Evolutionary conservation across 352 stramenopile species (phyloP).

Genomic region (Lagenidium sp.): DNA sequence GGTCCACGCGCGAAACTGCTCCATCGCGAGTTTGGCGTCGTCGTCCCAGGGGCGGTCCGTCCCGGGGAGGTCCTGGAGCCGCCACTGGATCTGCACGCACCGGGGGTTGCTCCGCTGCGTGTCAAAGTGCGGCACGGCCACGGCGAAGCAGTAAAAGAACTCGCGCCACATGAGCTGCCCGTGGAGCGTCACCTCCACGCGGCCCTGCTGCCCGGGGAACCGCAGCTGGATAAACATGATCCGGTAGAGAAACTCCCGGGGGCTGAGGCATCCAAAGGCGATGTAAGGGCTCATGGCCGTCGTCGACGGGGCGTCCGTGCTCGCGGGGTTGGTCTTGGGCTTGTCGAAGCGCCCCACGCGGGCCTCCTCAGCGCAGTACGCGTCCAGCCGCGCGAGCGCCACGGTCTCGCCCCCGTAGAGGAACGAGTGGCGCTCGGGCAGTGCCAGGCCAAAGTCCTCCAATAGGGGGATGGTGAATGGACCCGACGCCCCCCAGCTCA

Average conservation of each 20-base stretch:
- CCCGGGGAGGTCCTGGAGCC: slow-evolving; percentile 81
- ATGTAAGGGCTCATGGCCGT: slow-evolving; percentile 95
- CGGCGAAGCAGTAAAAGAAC: slow-evolving; percentile 87
- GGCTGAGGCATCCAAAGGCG: slow-evolving; percentile 90
- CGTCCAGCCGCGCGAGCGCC: slow-evolving; percentile 46
- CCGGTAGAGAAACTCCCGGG: slow-evolving; percentile 87
- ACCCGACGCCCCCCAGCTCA: slow-evolving; percentile 24
- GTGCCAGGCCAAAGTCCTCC: slow-evolving; percentile 52
- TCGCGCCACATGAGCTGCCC: slow-evolving; percentile 96
- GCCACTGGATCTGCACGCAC: slow-evolving; percentile 81
- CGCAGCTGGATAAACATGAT: slow-evolving; percentile 70
- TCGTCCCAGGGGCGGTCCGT: slow-evolving; percentile 50
- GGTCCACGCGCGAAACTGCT: slow-evolving; percentile 92
- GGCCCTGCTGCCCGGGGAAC: slow-evolving; percentile 51
- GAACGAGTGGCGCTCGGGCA: slow-evolving; percentile 45
- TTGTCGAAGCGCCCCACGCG: slow-evolving; percentile 96
- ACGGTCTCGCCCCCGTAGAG: slow-evolving; percentile 69
- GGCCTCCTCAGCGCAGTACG: slow-evolving; percentile 68
- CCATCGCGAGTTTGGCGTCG: slow-evolving; percentile 71
- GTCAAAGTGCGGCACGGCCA: slow-evolving; percentile 85
- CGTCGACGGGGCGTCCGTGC: slow-evolving; percentile 87
- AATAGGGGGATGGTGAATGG: slow-evolving; percentile 60
- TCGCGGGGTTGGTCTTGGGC: slow-evolving; percentile 92
- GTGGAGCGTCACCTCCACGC: slow-evolving; percentile 89
- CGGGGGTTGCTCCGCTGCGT: slow-evolving; percentile 93